Conservation (phyloP, 768 basidiomycete species). For the Phanerodontia chrysosporium region DNA sequence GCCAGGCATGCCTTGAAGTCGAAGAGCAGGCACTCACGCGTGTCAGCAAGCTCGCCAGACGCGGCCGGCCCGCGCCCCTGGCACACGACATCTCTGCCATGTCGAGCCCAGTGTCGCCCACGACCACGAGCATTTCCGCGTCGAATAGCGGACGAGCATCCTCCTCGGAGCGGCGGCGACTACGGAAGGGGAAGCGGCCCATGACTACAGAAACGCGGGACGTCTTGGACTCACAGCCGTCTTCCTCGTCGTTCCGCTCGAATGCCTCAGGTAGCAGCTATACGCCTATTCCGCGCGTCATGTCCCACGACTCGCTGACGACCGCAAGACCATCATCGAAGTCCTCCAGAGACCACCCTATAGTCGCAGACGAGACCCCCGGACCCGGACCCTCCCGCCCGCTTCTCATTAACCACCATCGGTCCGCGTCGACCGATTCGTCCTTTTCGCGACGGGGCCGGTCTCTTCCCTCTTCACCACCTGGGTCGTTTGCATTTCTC, state of each 20-base stretch:
- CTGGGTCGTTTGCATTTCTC: background rate
- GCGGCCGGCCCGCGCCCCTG: background rate
- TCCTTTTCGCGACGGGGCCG: conserved; percentile 14
- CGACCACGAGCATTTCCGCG: background rate
- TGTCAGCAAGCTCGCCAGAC: conserved; percentile 54
- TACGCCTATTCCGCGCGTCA: background rate
- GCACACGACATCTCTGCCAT: background rate
- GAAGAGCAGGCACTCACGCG: conserved; percentile 66
- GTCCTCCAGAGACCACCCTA: background rate
- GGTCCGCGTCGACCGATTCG: conserved; percentile 26
- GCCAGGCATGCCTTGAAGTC: conserved; percentile 58
- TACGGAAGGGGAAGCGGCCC: conserved; percentile 9
- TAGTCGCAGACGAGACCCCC: background rate
- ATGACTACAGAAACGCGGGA: conserved; percentile 34
- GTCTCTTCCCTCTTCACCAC: background rate
- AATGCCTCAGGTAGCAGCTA: background rate
- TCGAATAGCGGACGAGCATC: background rate
- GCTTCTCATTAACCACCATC: conserved; percentile 20
- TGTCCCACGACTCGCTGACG: background rate
- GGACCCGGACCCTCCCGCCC: conserved; percentile 11
- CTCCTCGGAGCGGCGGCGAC: background rate
- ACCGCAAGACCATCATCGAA: background rate
- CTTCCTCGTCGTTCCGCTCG: background rate
- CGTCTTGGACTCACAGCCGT: background rate
- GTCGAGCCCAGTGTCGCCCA: background rate